phyloP scores from a whole-genome alignment of 176 grass and related monocot species.

The Oryza nivara region DNA sequence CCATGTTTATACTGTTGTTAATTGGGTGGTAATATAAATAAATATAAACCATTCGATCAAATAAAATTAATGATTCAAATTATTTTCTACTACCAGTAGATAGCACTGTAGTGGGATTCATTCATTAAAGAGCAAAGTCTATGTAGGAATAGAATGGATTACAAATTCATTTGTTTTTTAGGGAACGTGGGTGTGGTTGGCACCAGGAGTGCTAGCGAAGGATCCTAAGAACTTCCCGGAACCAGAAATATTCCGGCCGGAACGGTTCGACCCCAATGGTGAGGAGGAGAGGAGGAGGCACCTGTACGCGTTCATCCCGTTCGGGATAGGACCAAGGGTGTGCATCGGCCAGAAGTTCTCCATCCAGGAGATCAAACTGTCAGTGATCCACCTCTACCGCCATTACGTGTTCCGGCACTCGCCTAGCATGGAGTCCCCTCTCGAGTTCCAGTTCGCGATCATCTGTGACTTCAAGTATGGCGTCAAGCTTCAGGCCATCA shows the following conservation, averaged over 20 bases:
- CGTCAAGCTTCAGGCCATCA: conserved; percentile 54
- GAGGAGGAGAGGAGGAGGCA: conserved; percentile 51
- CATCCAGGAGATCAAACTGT: conserved; percentile 60
- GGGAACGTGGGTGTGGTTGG: conserved; percentile 66
- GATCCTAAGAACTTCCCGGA: conserved; percentile 60
- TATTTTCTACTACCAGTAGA: too few species aligned
- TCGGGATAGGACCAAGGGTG: conserved; percentile 55
- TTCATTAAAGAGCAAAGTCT: too few species aligned
- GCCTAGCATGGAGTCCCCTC: conserved; percentile 46
- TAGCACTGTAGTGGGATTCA: too few species aligned
- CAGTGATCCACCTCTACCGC: conserved; percentile 47
- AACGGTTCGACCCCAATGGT: conserved; percentile 54
- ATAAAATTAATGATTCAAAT: too few species aligned
- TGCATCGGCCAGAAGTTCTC: conserved; percentile 63
- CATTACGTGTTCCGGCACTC: conserved; percentile 54
- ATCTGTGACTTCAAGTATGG: conserved; percentile 54
- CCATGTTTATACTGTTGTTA: too few species aligned
- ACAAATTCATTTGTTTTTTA: not conserved
- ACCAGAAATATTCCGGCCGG: conserved; percentile 57
- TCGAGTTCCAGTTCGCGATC: conserved; percentile 55
- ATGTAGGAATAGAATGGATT: too few species aligned
- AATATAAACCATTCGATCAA: too few species aligned
- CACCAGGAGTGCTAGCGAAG: conserved; percentile 44
- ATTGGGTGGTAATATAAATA: too few species aligned
- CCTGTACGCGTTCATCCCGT: conserved; percentile 59